Evolutionary conservation across 2,329 filamentous ascomycete species (phyloP).

Genomic region (Claviceps purpurea): DNA sequence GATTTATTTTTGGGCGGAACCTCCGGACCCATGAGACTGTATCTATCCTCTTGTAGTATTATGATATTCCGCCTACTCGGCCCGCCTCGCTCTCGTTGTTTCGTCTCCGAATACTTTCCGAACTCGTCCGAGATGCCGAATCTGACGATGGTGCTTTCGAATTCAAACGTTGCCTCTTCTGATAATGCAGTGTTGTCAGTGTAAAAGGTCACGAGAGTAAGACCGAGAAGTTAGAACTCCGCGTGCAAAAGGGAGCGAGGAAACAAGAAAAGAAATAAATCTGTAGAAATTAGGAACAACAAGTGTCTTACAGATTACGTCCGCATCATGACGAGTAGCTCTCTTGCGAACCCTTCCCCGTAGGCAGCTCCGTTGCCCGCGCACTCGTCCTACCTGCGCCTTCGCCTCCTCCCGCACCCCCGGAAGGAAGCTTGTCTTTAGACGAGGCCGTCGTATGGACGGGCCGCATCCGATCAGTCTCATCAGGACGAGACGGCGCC

Average conservation of each 20-base stretch:
- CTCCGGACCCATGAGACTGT: constrained; percentile 1
- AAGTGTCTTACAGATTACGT: no score
- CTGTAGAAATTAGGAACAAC: not conserved
- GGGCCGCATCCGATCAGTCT: constrained; percentile 8
- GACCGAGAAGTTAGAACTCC: no score
- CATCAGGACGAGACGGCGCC: constrained; percentile 5
- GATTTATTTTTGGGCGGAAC: constrained; percentile 1
- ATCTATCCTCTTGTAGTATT: constrained; percentile 1
- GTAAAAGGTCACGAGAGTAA: no score
- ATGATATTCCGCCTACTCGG: constrained; percentile 2
- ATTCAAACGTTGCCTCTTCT: no score
- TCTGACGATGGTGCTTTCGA: no score
- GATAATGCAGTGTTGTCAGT: no score
- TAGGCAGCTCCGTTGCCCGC: constrained; percentile 15
- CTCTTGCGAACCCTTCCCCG: not conserved
- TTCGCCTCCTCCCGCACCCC: constrained; percentile 19
- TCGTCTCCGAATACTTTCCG: no score
- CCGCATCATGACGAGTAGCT: no score
- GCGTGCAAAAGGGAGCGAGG: not conserved
- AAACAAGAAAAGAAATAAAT: not conserved
- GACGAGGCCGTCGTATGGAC: constrained; percentile 13
- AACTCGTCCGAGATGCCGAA: no score
- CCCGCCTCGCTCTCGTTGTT: constrained; percentile 1
- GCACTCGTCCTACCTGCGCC: constrained; percentile 16
- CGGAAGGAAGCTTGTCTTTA: constrained; percentile 19